Conservation (phyloP, 1,139 yeast species). For the Candida gigantensis region DNA sequence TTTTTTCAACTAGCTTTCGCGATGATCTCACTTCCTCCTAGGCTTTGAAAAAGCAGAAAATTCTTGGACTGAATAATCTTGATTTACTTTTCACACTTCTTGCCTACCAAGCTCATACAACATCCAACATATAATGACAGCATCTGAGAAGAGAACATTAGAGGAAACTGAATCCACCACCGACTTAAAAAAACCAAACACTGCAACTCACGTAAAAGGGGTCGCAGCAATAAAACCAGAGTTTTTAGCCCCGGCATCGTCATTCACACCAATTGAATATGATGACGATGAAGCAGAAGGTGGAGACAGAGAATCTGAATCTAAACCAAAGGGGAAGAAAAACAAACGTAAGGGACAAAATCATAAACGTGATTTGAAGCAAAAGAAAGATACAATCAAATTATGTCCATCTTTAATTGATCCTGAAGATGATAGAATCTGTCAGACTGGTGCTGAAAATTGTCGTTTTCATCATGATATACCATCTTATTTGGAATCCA, state of each 20-base stretch:
- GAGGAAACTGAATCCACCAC: constrained; percentile 19
- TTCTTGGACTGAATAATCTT: no score
- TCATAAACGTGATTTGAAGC: constrained; percentile 79
- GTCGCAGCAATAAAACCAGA: constrained; percentile 69
- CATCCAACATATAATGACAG: constrained; percentile 5
- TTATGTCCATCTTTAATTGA: constrained; percentile 65
- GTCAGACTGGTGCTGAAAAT: constrained; percentile 61
- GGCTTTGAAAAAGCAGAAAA: background rate
- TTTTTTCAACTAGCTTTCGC: constrained; percentile 5
- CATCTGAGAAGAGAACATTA: constrained; percentile 21
- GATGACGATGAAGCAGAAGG: constrained; percentile 53
- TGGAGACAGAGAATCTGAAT: constrained; percentile 30
- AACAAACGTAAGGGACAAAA: constrained; percentile 81
- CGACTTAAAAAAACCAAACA: constrained; percentile 26
- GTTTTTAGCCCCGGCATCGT: constrained; percentile 36
- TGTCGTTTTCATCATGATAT: constrained; percentile 83
- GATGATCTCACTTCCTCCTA: constrained; percentile 9
- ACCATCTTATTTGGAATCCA: constrained; percentile 58
- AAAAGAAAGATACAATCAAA: constrained; percentile 62
- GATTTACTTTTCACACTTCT: no score
- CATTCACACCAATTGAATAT: constrained; percentile 39
- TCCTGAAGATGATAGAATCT: constrained; percentile 56
- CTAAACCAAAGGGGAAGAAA: constrained; percentile 37
- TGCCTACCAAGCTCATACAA: no score
- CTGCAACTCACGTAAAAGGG: constrained; percentile 40